phyloP scores from a whole-genome alignment of 208 protist genomes.

The Crithidia mellificae region DNA sequence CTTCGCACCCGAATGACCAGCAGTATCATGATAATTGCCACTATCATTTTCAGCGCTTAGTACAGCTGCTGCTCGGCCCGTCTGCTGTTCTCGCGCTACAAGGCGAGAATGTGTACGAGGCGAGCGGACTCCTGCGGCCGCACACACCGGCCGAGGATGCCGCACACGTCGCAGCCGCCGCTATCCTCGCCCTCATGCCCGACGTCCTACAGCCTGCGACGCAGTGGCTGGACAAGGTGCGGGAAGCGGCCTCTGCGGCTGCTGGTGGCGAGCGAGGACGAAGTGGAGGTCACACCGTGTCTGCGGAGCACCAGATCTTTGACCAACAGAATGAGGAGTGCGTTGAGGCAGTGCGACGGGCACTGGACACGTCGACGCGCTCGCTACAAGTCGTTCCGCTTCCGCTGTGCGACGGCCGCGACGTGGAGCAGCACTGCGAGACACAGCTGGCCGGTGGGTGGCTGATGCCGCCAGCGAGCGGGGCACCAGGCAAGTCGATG shows the following conservation, averaged over 20 bases:
- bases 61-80: conserved; percentile 4
- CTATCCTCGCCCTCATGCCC: conserved; percentile 1
- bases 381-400: conserved; percentile 28
- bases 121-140: conserved; percentile 4
- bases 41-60: not conserved
- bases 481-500: conserved; percentile 1
- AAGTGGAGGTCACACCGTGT: no score
- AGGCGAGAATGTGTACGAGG: conserved; percentile 6
- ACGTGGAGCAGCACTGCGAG: conserved; percentile 12
- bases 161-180: conserved; percentile 8
- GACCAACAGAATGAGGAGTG: not conserved
- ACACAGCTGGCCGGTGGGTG: conserved; percentile 16
- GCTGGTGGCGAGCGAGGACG: no score
- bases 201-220: conserved; percentile 8
- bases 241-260: no score
- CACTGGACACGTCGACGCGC: conserved; percentile 18
- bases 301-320: not conserved
- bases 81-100: not conserved
- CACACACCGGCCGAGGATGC: conserved; percentile 15
- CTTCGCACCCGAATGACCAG: no score
- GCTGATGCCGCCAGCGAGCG: conserved; percentile 19
- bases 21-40: no score
- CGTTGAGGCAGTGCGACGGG: conserved; percentile 10
- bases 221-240: conserved; percentile 18
- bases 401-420: conserved; percentile 24